These are phyloP conservation scores for Termitomyces eurrhizus DNA, from an alignment of 768 basidiomycete genomes.

Conservation along the genomic window DNA sequence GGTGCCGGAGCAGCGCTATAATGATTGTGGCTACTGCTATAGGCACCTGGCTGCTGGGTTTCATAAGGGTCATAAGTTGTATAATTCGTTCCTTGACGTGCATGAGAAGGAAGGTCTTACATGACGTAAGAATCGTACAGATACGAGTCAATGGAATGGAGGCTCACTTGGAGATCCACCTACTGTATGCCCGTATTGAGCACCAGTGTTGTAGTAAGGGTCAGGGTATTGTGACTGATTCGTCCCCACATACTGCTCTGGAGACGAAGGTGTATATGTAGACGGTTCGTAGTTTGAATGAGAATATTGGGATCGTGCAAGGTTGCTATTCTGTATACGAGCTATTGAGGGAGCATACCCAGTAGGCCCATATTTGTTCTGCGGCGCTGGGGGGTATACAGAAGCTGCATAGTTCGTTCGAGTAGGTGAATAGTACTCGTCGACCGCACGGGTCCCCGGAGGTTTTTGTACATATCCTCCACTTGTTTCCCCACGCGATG, in stretches of 20 bases:
- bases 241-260: constrained; percentile 30
- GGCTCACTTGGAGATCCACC: constrained; percentile 54
- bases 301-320: constrained; percentile 23
- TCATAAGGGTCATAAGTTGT: constrained; percentile 51
- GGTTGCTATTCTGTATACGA: constrained; percentile 18
- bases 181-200: constrained; percentile 50
- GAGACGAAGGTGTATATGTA: constrained; percentile 25
- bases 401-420: constrained; percentile 21
- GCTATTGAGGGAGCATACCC: constrained; percentile 13
- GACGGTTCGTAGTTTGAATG: constrained; percentile 22
- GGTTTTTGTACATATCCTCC: constrained; percentile 66
- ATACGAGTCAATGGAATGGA: neutral
- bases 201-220: constrained; percentile 25
- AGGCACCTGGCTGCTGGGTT: constrained; percentile 19
- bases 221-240: constrained; percentile 32
- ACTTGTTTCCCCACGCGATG: constrained; percentile 29
- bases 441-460: constrained; percentile 64
- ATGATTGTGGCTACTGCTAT: constrained; percentile 20
- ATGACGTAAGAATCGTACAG: constrained; percentile 6
- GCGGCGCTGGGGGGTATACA: constrained; percentile 45
- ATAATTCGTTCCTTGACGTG: constrained; percentile 44
- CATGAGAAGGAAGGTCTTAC: constrained; percentile 51
- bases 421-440: constrained; percentile 62
- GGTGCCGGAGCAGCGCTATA: constrained; percentile 13
- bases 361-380: constrained; percentile 29